These are phyloP conservation scores for Solanum rostratum DNA, from an alignment of 257 asterid species.

Conservation along the genomic window DNA sequence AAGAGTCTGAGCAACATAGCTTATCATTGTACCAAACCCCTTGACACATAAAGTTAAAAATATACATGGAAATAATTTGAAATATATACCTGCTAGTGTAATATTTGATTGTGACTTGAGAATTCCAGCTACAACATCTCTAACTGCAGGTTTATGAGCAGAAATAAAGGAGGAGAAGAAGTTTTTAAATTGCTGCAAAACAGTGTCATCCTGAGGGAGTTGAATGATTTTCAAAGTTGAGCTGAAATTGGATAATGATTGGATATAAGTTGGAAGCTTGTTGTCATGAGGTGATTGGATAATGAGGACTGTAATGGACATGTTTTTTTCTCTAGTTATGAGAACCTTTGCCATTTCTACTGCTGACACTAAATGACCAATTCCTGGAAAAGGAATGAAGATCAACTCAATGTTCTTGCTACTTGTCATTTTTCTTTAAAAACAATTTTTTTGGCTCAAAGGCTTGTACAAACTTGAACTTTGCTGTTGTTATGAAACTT, in stretches of 20 bases:
- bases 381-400: conserved; percentile 52
- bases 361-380: conserved; percentile 47
- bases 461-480: neutral
- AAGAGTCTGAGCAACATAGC: neutral
- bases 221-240: conserved; percentile 10
- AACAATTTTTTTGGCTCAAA: too few species aligned
- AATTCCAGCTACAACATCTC: conserved; percentile 14
- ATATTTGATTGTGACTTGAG: neutral
- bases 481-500: neutral
- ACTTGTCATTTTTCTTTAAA: neutral
- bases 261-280: conserved; percentile 1
- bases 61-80: neutral
- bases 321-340: conserved; percentile 20
- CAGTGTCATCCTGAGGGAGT: neutral
- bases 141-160: neutral
- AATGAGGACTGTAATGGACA: conserved; percentile 34
- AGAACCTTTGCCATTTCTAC: conserved; percentile 49
- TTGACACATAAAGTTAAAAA: neutral
- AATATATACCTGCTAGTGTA: neutral
- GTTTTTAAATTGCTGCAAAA: neutral
- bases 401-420: conserved; percentile 19
- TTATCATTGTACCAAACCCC: neutral
- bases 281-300: conserved; percentile 18
- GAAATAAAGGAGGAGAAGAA: neutral
- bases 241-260: conserved; percentile 7